These are phyloP conservation scores for Saturnispora dispora DNA, from an alignment of 805 yeast genomes.

Conservation along the genomic window DNA sequence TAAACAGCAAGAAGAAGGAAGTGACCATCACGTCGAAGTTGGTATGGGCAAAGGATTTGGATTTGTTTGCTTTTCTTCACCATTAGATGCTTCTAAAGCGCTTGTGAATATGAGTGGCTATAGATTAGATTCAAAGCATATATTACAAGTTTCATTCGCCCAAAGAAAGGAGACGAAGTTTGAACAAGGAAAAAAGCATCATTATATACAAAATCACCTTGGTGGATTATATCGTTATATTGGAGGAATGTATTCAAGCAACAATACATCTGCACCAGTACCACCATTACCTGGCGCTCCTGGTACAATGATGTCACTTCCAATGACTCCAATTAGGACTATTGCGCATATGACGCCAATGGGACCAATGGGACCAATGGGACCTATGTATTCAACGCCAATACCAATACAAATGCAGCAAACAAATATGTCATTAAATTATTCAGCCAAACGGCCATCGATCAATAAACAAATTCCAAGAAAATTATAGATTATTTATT, in stretches of 20 bases:
- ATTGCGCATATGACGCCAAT: neutral
- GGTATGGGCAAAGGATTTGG: constrained; percentile 66
- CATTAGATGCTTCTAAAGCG: constrained; percentile 61
- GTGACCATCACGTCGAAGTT: constrained; percentile 7
- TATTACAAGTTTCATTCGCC: constrained; percentile 56
- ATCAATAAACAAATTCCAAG: neutral
- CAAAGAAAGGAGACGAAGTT: constrained; percentile 56
- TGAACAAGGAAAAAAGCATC: constrained; percentile 27
- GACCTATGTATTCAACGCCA: neutral
- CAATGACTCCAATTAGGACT: constrained; percentile 6
- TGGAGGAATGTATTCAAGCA: constrained; percentile 13
- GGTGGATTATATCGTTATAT: constrained; percentile 21
- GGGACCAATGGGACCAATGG: constrained; percentile 1
- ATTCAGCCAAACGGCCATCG: neutral
- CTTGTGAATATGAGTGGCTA: constrained; percentile 54
- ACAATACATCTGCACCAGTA: constrained; percentile 3
- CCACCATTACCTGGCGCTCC: neutral
- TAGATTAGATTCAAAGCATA: constrained; percentile 27
- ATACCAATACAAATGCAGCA: neutral
- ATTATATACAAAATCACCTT: constrained; percentile 29
- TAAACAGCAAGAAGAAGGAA: constrained; percentile 1
- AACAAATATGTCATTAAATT: neutral
- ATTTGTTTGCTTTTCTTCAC: constrained; percentile 64
- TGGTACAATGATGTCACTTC: neutral
- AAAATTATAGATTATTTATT: neutral